phyloP scores from a whole-genome alignment of 306 rosid genomes.

The Canavalia ensiformis region DNA sequence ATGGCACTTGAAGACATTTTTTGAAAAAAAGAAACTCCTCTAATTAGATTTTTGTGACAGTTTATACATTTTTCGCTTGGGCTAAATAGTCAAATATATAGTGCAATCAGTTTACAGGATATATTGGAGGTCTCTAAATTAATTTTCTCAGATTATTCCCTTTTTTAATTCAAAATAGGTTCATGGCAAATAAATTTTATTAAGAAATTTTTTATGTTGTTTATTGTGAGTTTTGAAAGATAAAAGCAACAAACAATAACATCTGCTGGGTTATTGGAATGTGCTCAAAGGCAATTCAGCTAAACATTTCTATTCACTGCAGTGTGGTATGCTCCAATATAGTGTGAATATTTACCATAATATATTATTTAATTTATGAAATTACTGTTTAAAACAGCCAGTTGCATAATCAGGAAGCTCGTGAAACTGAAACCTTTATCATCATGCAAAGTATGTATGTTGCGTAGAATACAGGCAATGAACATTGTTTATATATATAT shows the following conservation, averaged over 20 bases:
- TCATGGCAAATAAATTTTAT: neutral
- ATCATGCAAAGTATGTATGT: neutral
- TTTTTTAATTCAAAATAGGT: neutral
- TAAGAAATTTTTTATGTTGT: neutral
- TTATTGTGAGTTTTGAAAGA: neutral
- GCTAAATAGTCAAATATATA: neutral
- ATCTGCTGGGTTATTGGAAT: neutral
- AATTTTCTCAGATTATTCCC: neutral
- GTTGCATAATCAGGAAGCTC: neutral
- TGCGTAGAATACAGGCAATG: neutral
- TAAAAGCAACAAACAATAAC: neutral
- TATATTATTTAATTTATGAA: neutral
- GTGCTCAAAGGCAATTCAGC: neutral
- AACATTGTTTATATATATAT: neutral
- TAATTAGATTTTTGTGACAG: conserved; percentile 13
- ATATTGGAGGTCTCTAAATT: neutral
- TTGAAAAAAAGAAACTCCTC: conserved; percentile 75
- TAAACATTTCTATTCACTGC: no score
- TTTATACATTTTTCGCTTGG: neutral
- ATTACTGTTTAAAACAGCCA: neutral
- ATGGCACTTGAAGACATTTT: conserved; percentile 79
- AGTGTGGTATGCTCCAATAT: no score
- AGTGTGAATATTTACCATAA: neutral
- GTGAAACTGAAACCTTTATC: neutral
- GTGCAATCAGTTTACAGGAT: neutral